Base-by-base conservation (phyloP, 345 rosid genomes). In the Viola odorata region DNA sequence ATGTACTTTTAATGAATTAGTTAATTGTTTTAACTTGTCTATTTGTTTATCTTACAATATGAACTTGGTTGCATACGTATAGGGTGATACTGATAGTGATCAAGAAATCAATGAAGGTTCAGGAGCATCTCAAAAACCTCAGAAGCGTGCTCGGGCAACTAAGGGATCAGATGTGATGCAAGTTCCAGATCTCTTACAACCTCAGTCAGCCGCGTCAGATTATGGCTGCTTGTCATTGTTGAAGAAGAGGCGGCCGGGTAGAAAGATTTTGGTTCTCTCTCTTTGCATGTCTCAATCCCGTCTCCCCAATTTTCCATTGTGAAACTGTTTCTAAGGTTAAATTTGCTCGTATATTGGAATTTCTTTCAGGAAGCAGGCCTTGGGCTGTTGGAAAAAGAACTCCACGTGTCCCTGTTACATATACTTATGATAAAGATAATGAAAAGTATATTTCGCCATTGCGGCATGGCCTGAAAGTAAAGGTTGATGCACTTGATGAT, bases 371-470 rank as follows among this genome's bases (percentile, higher is more conserved):
- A 69, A 82, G 79, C 74, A 66, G 75, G 76, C 85, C 91, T 36
- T 89, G 91, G 69, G 89, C 89, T 63, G 91, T 88, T 74, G 96
- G 91, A 47, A 88, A 84, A 82, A 78, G 96, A 81, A 88, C 89
- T 55, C 96, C 96, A 64, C 83, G 96, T 63, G 82, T 88, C 56
- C 89, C 91, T 54, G 79, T 85, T 73, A 69, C 86, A 56, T 75
- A 65, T 78, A 62, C 85, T 59, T 73, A 44, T 65, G 84, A 82
- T 57, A 88, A 80, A 75, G 84, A 72, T 68, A 73, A 57, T 58
- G 72, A 67, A 37, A 82, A 72, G 60, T 83, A 71, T 75, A 60
- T 78, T 69, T 77, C 91, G 58, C 85, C 96, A 63, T 70, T 63
- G 58, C 79, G 80, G 71, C 87, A 72, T 57, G 82, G 80, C 70